Evolutionary conservation across 176 grass and related monocot species (phyloP).

Genomic region (Aechmea fasciata): DNA sequence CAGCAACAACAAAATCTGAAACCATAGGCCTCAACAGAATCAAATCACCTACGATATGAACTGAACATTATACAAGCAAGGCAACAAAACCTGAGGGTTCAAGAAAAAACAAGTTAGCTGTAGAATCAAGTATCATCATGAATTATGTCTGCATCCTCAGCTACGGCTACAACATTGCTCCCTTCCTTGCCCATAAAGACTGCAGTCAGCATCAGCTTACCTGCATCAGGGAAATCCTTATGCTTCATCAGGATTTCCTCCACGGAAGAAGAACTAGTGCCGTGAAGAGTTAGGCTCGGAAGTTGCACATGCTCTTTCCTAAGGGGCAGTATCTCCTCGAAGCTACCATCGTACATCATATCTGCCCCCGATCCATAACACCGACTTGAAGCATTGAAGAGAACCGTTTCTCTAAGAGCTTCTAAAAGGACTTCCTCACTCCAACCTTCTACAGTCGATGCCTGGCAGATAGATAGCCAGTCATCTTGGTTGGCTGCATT

Average conservation of each 20-base stretch:
- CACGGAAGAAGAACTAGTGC: conserved; percentile 48
- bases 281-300: conserved; percentile 24
- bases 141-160: conserved; percentile 39
- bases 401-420: conserved; percentile 39
- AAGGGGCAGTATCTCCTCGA: conserved; percentile 75
- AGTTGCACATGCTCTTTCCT: conserved; percentile 42
- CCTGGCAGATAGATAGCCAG: conserved; percentile 53
- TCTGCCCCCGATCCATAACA: conserved; percentile 56
- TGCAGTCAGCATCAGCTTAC: conserved; percentile 81
- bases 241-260: conserved; percentile 75
- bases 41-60: background rate
- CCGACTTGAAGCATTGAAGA: conserved; percentile 55
- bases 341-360: conserved; percentile 38
- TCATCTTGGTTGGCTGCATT: conserved; percentile 77
- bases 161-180: conserved; percentile 8
- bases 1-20: background rate
- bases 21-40: background rate
- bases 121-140: conserved; percentile 8
- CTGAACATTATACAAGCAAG: background rate
- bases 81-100: too few relatives aligned
- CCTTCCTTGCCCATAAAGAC: conserved; percentile 56
- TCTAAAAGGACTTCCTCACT: conserved; percentile 55
- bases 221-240: conserved; percentile 79
- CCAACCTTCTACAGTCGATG: conserved; percentile 64
- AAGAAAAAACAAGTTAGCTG: too few relatives aligned